Evolutionary conservation across 441 rosid species (phyloP), one percentile per base, ranked within the genome.

Genomic region (Cnidoscolus chayamansa): DNA sequence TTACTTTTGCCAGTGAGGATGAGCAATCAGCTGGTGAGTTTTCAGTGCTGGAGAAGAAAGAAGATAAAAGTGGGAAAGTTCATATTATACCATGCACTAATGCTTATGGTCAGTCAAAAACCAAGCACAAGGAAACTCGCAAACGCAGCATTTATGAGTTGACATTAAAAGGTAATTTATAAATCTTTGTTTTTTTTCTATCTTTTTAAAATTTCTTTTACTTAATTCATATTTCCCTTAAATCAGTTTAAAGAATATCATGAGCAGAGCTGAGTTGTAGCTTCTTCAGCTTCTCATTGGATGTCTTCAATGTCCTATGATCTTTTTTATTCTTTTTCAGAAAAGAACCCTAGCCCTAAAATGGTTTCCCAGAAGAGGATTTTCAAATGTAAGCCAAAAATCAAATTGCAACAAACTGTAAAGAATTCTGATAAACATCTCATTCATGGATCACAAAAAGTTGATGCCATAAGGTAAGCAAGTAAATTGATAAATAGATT

Each of bases 121-220:
- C 71, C 30, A 85, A 78, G 74, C 55, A 45, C 69, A 81, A 81
- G 73, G 81, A 80, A 86, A 77, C 70, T 70, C 79, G 78, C 20
- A 79, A 75, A 62, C 88, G 85, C 43, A 85, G 86, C 79, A 86
- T 87, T 70, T 76, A 77, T 71, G 87, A 85, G 78, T 69, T 85
- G 56, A 74, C 87, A 8, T 32, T 63, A 35, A 82, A 71, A 82
- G 89, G 90, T 85, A 84, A 51, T 17, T 20, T 56, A 62, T 60
- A 32, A 16, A 58, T 25, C 1, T 35, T 60, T 63, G 25, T 35
- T n/a, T 37, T 51, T 25, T 35, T 53, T 73, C 15, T 20, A 7
- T 68, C 25, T 25, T 9, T 25, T 20, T 40, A 4, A 5, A 9
- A 19, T 4, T 54, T 70, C 50, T 10, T 59, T 50, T 7, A 59